A percentile compares a stretch with the other conserved stretches of the same genome.
Evolutionary conservation across 1,284 basidiomycete species (phyloP).

Genomic region (Boletus semigastroideus): DNA sequence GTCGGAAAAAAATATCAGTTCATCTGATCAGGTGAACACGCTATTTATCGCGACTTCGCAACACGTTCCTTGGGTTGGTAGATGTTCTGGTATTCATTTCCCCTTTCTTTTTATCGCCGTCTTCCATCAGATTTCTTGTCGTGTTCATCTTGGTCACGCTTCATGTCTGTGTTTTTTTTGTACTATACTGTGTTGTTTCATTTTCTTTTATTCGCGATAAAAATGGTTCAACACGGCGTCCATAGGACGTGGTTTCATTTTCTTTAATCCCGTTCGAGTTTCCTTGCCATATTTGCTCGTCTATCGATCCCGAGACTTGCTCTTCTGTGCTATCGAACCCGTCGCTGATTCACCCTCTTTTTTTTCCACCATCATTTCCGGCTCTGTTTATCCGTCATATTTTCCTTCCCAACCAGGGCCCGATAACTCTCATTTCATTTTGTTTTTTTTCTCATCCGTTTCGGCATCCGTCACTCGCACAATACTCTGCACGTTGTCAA

Average conservation of each 20-base stretch:
- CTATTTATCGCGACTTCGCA: conserved; percentile 11
- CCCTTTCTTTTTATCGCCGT: background rate
- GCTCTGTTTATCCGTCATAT: conserved; percentile 24
- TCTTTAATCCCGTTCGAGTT: background rate
- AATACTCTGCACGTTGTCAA: background rate
- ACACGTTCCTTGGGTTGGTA: conserved; percentile 10
- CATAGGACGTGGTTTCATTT: conserved; percentile 3
- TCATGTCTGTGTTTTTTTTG: background rate
- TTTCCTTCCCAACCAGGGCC: background rate
- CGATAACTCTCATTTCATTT: background rate
- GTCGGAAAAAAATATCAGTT: background rate
- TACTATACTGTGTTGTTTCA: conserved; percentile 10
- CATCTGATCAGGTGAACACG: background rate
- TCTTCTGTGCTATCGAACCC: conserved; percentile 11
- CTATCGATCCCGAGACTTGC: conserved; percentile 7
- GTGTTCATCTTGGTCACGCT: conserved; percentile 11
- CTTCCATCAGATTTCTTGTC: conserved; percentile 16
- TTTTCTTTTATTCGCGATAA: conserved; percentile 9
- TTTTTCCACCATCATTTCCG: conserved; percentile 1
- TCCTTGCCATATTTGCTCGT: conserved; percentile 8
- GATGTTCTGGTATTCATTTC: conserved; percentile 7
- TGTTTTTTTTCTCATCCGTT: background rate
- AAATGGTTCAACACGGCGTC: conserved; percentile 11
- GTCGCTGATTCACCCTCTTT: conserved; percentile 14
- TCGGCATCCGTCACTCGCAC: background rate